Conservation (phyloP, 176 grass and related monocot species). For the Saccharum officinarum region DNA sequence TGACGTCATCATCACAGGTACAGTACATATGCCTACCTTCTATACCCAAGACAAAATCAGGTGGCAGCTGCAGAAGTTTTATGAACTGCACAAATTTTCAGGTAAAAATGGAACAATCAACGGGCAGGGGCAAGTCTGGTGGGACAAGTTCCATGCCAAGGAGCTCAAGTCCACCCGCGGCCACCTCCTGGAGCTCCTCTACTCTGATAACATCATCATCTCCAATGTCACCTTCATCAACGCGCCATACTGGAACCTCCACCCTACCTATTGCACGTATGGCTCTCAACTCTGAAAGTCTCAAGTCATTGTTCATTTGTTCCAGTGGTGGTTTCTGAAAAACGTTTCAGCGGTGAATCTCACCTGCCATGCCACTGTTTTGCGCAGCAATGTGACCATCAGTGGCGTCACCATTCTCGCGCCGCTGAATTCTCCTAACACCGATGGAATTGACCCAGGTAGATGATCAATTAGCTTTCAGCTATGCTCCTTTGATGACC, state of each 20-base stretch:
- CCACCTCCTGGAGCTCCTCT: conserved; percentile 75
- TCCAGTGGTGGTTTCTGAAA: background rate
- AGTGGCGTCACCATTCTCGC: conserved; percentile 80
- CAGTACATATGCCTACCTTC: conserved; percentile 22
- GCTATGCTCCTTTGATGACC: background rate
- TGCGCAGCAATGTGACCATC: conserved; percentile 74
- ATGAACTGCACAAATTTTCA: conserved; percentile 30
- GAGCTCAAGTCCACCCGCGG: conserved; percentile 76
- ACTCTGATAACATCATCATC: conserved; percentile 69
- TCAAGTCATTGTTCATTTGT: background rate
- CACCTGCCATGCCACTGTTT: background rate
- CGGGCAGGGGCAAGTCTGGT: conserved; percentile 89
- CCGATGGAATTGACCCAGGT: conserved; percentile 93
- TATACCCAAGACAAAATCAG: background rate
- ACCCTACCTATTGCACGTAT: conserved; percentile 93
- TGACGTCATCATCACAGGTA: conserved; percentile 89
- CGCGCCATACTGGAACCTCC: conserved; percentile 82
- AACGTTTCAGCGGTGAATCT: background rate
- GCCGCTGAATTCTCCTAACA: conserved; percentile 72
- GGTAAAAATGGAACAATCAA: conserved; percentile 88
- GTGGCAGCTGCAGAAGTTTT: background rate
- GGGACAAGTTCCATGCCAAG: conserved; percentile 76
- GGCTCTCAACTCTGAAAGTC: background rate
- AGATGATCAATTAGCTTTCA: background rate
- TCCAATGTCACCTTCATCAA: conserved; percentile 83